A percentile compares a stretch with the other conserved stretches of the same genome.
Evolutionary conservation across 768 basidiomycete genomes (phyloP).

Genomic region (Lepiota venenata): DNA sequence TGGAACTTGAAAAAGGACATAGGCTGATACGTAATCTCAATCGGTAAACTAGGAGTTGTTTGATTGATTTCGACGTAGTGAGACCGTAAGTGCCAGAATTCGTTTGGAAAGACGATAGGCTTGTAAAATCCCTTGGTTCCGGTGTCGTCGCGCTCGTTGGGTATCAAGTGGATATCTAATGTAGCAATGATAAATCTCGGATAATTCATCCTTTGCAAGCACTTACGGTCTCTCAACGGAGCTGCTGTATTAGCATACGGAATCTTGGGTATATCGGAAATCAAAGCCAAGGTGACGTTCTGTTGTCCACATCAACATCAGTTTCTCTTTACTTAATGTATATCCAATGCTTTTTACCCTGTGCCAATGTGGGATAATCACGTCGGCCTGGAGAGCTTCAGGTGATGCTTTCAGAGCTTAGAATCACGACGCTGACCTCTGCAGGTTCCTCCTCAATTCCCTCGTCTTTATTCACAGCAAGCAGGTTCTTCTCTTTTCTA

Average conservation of each 20-base stretch:
- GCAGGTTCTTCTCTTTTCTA: constrained; percentile 81
- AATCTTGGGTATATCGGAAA: constrained; percentile 65
- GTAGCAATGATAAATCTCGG: constrained; percentile 10
- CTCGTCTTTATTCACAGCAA: constrained; percentile 43
- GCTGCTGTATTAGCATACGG: constrained; percentile 54
- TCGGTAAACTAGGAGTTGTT: constrained; percentile 75
- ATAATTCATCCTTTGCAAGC: neutral
- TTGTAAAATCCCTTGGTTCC: constrained; percentile 73
- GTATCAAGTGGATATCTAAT: constrained; percentile 62
- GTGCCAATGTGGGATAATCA: constrained; percentile 85
- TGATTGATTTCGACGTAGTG: constrained; percentile 83
- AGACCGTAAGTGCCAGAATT: constrained; percentile 89
- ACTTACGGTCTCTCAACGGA: constrained; percentile 61
- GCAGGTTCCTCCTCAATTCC: constrained; percentile 38
- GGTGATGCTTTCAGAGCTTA: neutral
- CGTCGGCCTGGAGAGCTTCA: constrained; percentile 35
- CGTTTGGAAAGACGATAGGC: constrained; percentile 90
- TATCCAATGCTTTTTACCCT: constrained; percentile 37
- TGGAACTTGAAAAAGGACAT: constrained; percentile 89
- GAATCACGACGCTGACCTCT: constrained; percentile 37
- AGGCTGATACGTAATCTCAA: constrained; percentile 82
- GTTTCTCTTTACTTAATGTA: neutral
- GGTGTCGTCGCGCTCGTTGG: constrained; percentile 56
- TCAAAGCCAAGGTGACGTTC: constrained; percentile 86
- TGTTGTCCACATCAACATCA: constrained; percentile 24